These are phyloP conservation scores for Polytrichum formosum DNA, from an alignment of 225 moss, liverwort and hornwort genomes.

Conservation along the genomic window DNA sequence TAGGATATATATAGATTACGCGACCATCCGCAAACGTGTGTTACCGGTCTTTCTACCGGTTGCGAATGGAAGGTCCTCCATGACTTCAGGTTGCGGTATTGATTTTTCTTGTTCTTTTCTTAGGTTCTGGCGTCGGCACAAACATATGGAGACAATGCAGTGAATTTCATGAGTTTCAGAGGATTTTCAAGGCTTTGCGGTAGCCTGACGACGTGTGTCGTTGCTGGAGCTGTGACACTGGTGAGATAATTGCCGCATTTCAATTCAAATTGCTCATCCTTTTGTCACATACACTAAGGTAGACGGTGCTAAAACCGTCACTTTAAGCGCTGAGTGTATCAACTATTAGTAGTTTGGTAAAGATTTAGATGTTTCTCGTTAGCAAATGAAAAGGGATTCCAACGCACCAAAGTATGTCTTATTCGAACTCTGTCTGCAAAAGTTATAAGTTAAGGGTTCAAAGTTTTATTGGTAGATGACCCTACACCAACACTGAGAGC, in stretches of 20 bases:
- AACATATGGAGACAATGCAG: conserved; percentile 31
- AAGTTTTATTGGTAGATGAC: too few species aligned
- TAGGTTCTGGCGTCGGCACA: conserved; percentile 37
- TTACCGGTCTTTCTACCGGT: not conserved
- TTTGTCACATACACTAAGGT: not conserved
- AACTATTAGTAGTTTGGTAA: too few species aligned
- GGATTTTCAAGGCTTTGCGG: conserved; percentile 41
- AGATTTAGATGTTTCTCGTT: too few species aligned
- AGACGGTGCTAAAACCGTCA: too few species aligned
- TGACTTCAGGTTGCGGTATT: not conserved
- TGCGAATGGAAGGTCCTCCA: not conserved
- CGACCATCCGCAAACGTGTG: not conserved
- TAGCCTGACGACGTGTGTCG: conserved; percentile 23
- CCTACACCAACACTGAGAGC: too few species aligned
- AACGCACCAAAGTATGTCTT: too few species aligned
- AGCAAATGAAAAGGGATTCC: too few species aligned
- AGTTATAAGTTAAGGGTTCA: too few species aligned
- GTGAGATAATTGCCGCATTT: conserved; percentile 10
- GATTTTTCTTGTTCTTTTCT: not conserved
- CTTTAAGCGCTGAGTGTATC: too few species aligned
- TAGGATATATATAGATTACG: not conserved
- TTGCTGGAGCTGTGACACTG: conserved; percentile 31
- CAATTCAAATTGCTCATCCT: not conserved
- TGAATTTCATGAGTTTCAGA: conserved; percentile 30
- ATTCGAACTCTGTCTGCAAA: too few species aligned